A percentile compares a stretch with the other conserved stretches of the same genome.
phyloP scores from a whole-genome alignment of 106 monocot genomes.

The Dendrobium officinale region DNA sequence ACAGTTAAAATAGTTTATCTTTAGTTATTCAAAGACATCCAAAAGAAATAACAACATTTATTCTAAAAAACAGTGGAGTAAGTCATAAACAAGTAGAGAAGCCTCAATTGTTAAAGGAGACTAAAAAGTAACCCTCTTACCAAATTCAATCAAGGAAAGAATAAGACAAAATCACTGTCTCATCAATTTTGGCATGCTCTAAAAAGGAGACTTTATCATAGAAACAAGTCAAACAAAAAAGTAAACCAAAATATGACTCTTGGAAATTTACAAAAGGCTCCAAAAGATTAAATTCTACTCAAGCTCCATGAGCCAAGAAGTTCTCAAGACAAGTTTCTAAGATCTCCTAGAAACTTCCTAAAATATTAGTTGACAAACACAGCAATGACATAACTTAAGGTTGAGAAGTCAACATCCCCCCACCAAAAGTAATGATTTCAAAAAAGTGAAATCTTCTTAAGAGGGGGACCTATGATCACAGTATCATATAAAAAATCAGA shows the following conservation, averaged over 20 bases:
- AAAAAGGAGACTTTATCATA: background rate
- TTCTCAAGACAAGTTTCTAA: background rate
- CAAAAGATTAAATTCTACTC: background rate
- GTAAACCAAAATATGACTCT: background rate
- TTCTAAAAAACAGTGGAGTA: no score
- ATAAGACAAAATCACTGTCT: no score
- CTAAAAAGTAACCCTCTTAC: no score
- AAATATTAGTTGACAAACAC: background rate
- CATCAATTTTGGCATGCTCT: no score
- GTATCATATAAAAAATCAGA: no score
- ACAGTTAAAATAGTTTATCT: no score
- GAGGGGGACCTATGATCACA: no score
- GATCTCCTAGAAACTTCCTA: background rate
- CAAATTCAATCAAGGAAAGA: no score
- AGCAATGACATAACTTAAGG: background rate
- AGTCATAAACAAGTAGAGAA: no score
- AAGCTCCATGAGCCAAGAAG: background rate
- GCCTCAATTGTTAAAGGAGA: no score
- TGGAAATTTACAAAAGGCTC: background rate
- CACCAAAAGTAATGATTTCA: background rate
- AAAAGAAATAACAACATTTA: no score
- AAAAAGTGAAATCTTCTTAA: background rate
- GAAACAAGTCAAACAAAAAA: background rate
- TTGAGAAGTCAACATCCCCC: background rate
- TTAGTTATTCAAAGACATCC: no score